Conservation (phyloP, 129 eudicot species). For the Saussurea involucrata region DNA sequence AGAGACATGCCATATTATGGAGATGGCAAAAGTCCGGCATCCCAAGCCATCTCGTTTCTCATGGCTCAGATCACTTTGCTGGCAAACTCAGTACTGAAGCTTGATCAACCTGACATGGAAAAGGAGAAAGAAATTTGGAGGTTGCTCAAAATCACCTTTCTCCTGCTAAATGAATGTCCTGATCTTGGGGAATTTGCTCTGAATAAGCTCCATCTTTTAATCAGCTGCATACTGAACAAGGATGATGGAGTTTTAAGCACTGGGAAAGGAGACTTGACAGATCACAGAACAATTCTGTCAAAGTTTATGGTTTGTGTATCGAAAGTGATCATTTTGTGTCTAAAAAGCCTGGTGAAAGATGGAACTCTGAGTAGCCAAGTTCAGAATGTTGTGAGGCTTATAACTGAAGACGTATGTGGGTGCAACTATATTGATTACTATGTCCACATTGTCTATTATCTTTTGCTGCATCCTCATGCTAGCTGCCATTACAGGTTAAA, state of each 20-base stretch:
- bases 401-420: constrained; percentile 34
- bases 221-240: constrained; percentile 30
- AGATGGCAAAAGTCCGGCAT: constrained; percentile 26
- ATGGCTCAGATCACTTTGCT: constrained; percentile 36
- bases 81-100: constrained; percentile 13
- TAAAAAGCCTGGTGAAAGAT: constrained; percentile 36
- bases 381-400: constrained; percentile 35
- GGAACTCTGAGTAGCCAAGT: constrained; percentile 31
- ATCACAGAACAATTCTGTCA: constrained; percentile 17
- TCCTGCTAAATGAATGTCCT: constrained; percentile 38
- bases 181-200: constrained; percentile 39
- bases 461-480: constrained; percentile 37
- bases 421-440: constrained; percentile 42
- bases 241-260: constrained; percentile 10
- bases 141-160: constrained; percentile 36
- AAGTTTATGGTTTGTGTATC: constrained; percentile 38
- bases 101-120: constrained; percentile 29
- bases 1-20: constrained; percentile 20
- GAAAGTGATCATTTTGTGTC: constrained; percentile 43
- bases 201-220: constrained; percentile 35
- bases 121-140: constrained; percentile 44
- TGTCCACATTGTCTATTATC: constrained; percentile 33
- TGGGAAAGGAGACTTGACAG: background rate
- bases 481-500: constrained; percentile 13
- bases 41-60: constrained; percentile 45